These are phyloP conservation scores for Mallotus nudiflorus DNA, from an alignment of 345 rosid genomes.

Conservation along the genomic window DNA sequence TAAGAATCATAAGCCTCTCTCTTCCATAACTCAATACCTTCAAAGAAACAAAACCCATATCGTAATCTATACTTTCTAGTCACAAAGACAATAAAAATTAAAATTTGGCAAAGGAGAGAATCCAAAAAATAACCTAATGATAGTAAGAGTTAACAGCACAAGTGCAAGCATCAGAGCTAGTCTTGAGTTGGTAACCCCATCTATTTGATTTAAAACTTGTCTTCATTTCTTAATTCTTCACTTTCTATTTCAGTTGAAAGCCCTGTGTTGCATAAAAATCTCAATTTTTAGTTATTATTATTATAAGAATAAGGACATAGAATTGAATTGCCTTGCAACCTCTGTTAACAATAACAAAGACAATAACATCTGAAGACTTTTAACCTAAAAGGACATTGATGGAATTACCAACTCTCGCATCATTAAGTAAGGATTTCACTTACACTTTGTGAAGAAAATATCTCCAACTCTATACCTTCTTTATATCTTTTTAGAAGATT, in stretches of 20 bases:
- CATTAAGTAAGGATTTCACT: too few relatives aligned
- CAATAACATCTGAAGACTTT: too few relatives aligned
- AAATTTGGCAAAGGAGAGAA: background rate
- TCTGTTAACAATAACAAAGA: too few relatives aligned
- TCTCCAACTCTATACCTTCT: too few relatives aligned
- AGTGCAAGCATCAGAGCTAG: slow-evolving; percentile 65
- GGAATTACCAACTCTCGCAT: too few relatives aligned
- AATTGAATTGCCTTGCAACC: too few relatives aligned
- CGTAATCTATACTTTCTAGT: background rate
- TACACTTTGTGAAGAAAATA: too few relatives aligned
- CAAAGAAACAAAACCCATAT: background rate
- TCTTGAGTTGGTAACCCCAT: slow-evolving; percentile 78
- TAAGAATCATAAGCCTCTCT: slow-evolving; percentile 57
- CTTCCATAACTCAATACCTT: slow-evolving; percentile 79
- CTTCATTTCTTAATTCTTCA: slow-evolving; percentile 38
- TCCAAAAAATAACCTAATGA: slow-evolving; percentile 47
- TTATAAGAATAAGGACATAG: too few relatives aligned
- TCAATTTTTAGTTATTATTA: too few relatives aligned
- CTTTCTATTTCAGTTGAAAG: background rate
- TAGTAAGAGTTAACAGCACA: slow-evolving; percentile 66
- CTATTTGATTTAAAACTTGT: slow-evolving; percentile 47
- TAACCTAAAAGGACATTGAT: too few relatives aligned
- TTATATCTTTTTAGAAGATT: too few relatives aligned
- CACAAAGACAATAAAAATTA: background rate
- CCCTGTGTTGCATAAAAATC: too few relatives aligned